Evolutionary conservation across 169 alveolate genomes (phyloP).

Genomic region (Prorocentrum cordatum): DNA sequence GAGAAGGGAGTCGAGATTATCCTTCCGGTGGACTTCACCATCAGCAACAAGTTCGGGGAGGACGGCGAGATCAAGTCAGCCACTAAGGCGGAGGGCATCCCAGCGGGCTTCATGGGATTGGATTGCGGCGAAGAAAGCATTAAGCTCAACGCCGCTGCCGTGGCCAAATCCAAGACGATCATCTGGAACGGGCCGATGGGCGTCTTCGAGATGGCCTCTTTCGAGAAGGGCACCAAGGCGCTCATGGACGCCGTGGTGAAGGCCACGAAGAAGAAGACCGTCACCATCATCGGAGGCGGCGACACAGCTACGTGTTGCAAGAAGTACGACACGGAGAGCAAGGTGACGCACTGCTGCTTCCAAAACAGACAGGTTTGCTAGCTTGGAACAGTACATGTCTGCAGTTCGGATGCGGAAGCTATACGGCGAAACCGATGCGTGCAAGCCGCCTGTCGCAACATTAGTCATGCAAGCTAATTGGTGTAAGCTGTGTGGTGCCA

Average conservation of each 20-base stretch:
- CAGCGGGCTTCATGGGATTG: conserved; percentile 89
- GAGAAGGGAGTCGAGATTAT: conserved; percentile 83
- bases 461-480: too few species aligned
- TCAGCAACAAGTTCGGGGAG: conserved; percentile 86
- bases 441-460: too few species aligned
- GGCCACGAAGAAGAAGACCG: conserved; percentile 85
- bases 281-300: conserved; percentile 91
- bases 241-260: conserved; percentile 76
- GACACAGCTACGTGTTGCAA: conserved; percentile 84
- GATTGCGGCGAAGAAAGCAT: conserved; percentile 89
- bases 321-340: conserved; percentile 46
- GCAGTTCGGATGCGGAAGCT: too few species aligned
- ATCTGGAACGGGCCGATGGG: conserved; percentile 62
- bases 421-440: too few species aligned
- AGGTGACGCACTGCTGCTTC: too few species aligned
- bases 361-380: too few species aligned
- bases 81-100: conserved; percentile 81
- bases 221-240: conserved; percentile 55
- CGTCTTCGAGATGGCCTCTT: conserved; percentile 64
- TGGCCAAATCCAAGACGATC: conserved; percentile 71
- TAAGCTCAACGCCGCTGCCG: conserved; percentile 76
- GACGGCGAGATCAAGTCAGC: conserved; percentile 82
- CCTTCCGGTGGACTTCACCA: conserved; percentile 90
- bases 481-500: too few species aligned
- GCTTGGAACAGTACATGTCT: too few species aligned